Base-by-base conservation (phyloP, 306 rosid species). In the Cucurbita pepo region DNA sequence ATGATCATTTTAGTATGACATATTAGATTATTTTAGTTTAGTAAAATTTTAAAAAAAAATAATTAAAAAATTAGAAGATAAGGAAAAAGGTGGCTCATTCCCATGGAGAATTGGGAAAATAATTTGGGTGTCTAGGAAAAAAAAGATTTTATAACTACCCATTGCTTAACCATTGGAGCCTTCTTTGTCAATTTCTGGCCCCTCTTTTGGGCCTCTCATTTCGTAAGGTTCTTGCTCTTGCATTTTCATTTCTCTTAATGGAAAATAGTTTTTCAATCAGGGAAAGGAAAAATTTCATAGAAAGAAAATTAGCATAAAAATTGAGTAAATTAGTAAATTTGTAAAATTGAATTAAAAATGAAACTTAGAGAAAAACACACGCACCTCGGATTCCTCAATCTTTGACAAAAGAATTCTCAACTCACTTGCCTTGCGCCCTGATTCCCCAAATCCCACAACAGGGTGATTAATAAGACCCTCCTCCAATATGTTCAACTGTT, bases 301-400 rank as follows among this genome's bases (percentile, higher is more conserved):
- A 60, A 60, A 59, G 21, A 64, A 65, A 18, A 65, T 9, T 43
- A 66, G 43, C 25, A 74, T 18, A 4, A 41, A 34, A 13, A 57
- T 13, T 18, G 64, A 55, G 69, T 13, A 48, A 65, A 30, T 2
- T 30, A 30, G 34, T 30, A 25, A 25, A 10, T 63, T 16, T 15
- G 6, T 30, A 48, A 13, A 15, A 43, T 30, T 54, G 5, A 43
- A 63, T 8, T n/a, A 53, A 47, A 53, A 3, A 75, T 67, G 51
- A 60, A 75, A 36, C 75, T 80, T 64, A 71, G 30, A 69, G 60
- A 69, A 56, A 25, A 72, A 16, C 51, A 60, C 47, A 77, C 84
- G 62, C 43, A 94, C 99, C 97, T 91, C 99, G 52, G 99, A 87
- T 82, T 91, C 97, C 81, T 94, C 99, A 79, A 94, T 90, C 85